These are phyloP conservation scores for Apiosordaria backusii DNA, from an alignment of 495 filamentous ascomycete genomes.

Conservation along the genomic window DNA sequence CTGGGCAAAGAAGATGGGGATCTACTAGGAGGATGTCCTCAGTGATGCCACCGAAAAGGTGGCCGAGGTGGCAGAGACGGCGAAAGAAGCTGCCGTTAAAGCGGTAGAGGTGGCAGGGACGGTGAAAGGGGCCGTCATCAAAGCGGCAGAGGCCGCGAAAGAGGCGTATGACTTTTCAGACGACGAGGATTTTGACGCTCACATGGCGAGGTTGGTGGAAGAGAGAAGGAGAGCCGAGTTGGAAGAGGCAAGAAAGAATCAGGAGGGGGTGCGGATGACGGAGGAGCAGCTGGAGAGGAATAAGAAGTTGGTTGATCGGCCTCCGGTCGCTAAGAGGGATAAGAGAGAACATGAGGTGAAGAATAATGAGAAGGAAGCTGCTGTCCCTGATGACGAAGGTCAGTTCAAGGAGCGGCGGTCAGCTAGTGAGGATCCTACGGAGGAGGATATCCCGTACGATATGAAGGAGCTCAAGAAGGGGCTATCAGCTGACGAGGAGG, in stretches of 20 bases:
- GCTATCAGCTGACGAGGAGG: too few species aligned
- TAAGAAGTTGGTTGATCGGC: background rate
- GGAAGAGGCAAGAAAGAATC: background rate
- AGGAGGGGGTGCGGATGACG: background rate
- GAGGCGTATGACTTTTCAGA: too few species aligned
- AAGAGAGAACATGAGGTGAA: too few species aligned
- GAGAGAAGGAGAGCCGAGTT: background rate
- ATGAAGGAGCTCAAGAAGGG: too few species aligned
- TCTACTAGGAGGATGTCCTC: conserved; percentile 53
- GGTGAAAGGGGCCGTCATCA: background rate
- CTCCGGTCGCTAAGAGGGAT: too few species aligned
- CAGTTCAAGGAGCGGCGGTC: too few species aligned
- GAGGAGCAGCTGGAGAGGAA: background rate
- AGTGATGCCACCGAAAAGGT: background rate
- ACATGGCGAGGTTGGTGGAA: background rate
- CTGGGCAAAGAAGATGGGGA: conserved; percentile 76
- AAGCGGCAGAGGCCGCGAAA: background rate
- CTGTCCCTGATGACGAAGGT: background rate
- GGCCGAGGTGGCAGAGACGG: background rate
- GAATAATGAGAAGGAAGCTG: background rate
- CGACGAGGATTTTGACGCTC: background rate
- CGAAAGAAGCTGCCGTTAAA: background rate
- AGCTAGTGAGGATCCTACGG: too few species aligned
- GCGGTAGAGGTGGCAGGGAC: background rate
- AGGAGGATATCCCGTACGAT: background rate